Conservation (phyloP, 192 early-diverging fungal species). For the Mortierella hygrophila region DNA sequence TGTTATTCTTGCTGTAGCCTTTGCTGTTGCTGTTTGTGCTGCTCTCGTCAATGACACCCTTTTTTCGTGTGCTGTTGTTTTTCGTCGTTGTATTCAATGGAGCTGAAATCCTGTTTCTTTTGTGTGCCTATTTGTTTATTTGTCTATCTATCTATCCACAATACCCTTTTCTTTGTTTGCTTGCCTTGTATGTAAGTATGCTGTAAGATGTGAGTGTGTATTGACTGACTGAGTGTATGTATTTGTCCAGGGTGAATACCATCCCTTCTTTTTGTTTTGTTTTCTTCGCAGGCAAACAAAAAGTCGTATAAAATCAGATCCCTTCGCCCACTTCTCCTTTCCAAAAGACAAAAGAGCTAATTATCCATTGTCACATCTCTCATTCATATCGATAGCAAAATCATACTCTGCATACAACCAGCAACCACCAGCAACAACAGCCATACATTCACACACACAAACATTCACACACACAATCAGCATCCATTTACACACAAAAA, state of each 20-base stretch:
- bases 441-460: no score
- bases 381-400: background rate
- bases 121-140: background rate
- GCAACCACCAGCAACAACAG: background rate
- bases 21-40: background rate
- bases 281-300: no score
- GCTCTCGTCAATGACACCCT: conserved; percentile 8
- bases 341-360: background rate
- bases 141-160: background rate
- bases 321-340: background rate
- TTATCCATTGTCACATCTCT: background rate
- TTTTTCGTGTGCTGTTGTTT: background rate
- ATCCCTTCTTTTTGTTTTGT: no score
- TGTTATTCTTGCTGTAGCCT: background rate
- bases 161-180: background rate
- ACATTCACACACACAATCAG: no score
- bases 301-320: conserved; percentile 7
- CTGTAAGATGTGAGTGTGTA: no score
- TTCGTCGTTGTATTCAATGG: background rate
- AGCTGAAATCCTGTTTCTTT: background rate
- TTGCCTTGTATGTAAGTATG: no score
- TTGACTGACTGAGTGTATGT: no score
- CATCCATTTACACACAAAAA: no score
- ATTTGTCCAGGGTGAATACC: no score
- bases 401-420: background rate